phyloP scores from a whole-genome alignment of 2,329 filamentous ascomycete genomes.

The Xylariaceae sp. region DNA sequence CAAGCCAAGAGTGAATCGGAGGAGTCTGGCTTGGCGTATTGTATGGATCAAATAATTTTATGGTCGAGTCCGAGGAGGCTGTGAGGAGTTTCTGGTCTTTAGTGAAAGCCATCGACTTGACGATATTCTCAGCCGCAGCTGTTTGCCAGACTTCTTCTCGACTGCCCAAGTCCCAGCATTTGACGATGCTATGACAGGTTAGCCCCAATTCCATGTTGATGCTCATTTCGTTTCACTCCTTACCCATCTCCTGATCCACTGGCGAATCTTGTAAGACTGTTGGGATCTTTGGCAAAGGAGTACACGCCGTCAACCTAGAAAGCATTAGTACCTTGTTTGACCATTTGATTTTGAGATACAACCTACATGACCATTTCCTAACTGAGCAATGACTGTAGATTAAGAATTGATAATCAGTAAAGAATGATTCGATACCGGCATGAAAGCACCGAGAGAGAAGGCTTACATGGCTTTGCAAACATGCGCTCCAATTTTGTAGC shows the following conservation, averaged over 20 bases:
- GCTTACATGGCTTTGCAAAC: slow-evolving; percentile 63
- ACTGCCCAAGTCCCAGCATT: slow-evolving; percentile 37
- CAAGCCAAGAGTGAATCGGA: slow-evolving; percentile 81
- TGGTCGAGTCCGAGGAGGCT: slow-evolving; percentile 76
- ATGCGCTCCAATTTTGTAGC: slow-evolving; percentile 77
- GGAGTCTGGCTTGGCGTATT: slow-evolving; percentile 60
- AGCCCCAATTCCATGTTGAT: slow-evolving; percentile 1
- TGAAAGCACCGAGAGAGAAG: slow-evolving; percentile 27
- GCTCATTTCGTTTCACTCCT: neutral
- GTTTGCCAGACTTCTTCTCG: slow-evolving; percentile 66
- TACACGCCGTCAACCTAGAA: slow-evolving; percentile 70
- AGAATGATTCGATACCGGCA: neutral
- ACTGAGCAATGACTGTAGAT: slow-evolving; percentile 56
- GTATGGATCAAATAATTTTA: slow-evolving; percentile 91
- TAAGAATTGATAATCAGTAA: slow-evolving; percentile 1
- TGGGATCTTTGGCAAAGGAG: slow-evolving; percentile 72
- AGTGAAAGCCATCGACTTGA: slow-evolving; percentile 89
- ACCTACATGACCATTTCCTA: slow-evolving; percentile 72
- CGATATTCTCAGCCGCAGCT: slow-evolving; percentile 84
- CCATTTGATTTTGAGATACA: neutral
- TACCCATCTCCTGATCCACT: slow-evolving; percentile 80
- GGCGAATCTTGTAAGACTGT: slow-evolving; percentile 66
- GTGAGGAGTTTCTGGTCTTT: slow-evolving; percentile 77
- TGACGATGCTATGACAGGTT: slow-evolving; percentile 55
- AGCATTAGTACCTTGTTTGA: slow-evolving; percentile 4